phyloP scores from a whole-genome alignment of 2,329 filamentous ascomycete genomes.

The Talaromyces islandicus region DNA sequence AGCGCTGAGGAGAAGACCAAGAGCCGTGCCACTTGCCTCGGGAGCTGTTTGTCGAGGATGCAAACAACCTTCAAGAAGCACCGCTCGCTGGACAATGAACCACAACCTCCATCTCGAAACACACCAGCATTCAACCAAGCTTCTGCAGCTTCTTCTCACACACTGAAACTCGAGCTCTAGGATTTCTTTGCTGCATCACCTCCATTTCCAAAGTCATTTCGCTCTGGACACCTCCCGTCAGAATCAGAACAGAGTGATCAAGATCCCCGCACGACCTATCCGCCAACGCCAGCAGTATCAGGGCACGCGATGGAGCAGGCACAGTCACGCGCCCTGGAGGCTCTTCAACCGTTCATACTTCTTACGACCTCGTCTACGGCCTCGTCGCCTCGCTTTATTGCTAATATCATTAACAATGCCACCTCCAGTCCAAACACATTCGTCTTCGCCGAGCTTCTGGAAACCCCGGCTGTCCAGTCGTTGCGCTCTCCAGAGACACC shows the following conservation, averaged over 20 bases:
- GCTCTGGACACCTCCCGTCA: not conserved
- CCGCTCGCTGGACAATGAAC: not conserved
- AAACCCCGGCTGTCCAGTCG: slow-evolving; percentile 69
- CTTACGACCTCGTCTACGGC: slow-evolving; percentile 73
- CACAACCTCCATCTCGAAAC: not conserved
- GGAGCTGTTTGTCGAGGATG: not conserved
- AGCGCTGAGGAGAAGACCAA: not conserved
- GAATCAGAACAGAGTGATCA: not conserved
- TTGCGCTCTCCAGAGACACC: slow-evolving; percentile 51
- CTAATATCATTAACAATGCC: slow-evolving; percentile 79
- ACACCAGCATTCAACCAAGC: not conserved
- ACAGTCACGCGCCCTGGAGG: slow-evolving; percentile 52
- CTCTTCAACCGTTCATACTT: slow-evolving; percentile 75
- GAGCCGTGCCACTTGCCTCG: not conserved
- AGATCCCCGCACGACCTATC: not conserved
- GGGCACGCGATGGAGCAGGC: slow-evolving; percentile 39
- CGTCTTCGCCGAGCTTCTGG: slow-evolving; percentile 89
- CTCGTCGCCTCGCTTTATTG: slow-evolving; percentile 70
- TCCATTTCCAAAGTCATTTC: not conserved
- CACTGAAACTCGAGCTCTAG: not conserved
- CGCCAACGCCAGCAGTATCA: not conserved
- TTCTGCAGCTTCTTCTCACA: not conserved
- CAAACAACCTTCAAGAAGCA: not conserved
- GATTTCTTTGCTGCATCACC: not conserved
- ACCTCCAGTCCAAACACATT: slow-evolving; percentile 87